A percentile compares a stretch with the other conserved stretches of the same genome.
These are phyloP conservation scores for Aspergillus clavatus DNA, from an alignment of 2,329 filamentous ascomycete species.

Conservation along the genomic window DNA sequence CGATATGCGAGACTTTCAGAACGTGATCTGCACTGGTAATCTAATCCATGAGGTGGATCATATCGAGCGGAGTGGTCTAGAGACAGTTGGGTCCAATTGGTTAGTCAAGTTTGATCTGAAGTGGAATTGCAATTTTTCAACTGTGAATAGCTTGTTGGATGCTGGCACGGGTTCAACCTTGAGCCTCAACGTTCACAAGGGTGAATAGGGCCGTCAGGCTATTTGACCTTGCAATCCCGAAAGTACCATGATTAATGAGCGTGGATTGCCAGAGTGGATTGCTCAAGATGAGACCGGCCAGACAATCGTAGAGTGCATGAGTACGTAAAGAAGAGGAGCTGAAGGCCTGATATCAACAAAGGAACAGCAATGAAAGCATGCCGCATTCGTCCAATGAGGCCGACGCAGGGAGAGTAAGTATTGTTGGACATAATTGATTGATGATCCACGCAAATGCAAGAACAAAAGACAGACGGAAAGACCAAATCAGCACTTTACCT, in stretches of 20 bases:
- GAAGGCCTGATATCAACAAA: background rate
- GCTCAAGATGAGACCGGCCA: background rate
- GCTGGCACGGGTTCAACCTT: too few relatives aligned
- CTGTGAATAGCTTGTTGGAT: too few relatives aligned
- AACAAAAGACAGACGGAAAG: background rate
- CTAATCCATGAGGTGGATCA: background rate
- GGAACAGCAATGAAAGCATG: background rate
- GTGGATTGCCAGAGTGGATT: background rate
- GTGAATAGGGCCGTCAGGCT: too few relatives aligned
- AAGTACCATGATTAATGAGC: background rate
- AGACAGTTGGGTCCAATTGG: background rate
- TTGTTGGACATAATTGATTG: background rate
- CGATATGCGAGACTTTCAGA: background rate
- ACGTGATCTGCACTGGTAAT: background rate
- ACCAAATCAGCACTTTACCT: background rate
- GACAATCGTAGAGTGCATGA: background rate
- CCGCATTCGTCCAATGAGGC: background rate
- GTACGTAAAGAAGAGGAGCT: background rate
- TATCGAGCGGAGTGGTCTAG: background rate
- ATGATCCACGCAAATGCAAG: background rate
- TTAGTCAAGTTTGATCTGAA: background rate
- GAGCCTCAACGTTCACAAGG: too few relatives aligned
- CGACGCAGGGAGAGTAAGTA: too few relatives aligned
- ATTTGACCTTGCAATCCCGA: too few relatives aligned
- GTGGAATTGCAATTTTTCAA: too few relatives aligned